Evolutionary conservation across 345 rosid genomes (phyloP).

Genomic region (Leavenworthia alabamica): DNA sequence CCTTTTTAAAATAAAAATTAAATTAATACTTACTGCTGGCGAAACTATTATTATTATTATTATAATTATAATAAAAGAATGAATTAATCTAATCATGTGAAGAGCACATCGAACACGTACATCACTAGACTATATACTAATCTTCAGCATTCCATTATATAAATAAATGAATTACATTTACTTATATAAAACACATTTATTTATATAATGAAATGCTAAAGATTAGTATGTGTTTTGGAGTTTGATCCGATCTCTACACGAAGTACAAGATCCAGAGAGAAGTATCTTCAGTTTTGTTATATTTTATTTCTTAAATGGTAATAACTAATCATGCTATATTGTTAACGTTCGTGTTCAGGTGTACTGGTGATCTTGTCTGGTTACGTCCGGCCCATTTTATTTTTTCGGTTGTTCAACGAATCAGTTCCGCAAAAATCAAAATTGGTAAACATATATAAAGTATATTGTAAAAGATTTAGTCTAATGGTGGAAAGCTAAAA

Average conservation of each 20-base stretch:
- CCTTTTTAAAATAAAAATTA: not conserved
- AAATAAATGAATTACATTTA: too few relatives aligned
- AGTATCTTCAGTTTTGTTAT: not conserved
- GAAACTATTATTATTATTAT: not conserved
- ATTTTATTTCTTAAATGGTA: not conserved
- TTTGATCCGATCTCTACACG: constrained; percentile 15
- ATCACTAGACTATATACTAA: not conserved
- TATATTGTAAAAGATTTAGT: too few relatives aligned
- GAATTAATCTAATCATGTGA: constrained; percentile 16
- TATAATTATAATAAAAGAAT: constrained; percentile 12
- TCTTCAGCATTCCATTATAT: not conserved
- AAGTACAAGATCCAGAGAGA: constrained; percentile 3
- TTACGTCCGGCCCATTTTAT: not conserved
- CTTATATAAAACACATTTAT: too few relatives aligned
- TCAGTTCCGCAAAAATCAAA: not conserved
- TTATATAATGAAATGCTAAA: too few relatives aligned
- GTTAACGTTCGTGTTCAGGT: not conserved
- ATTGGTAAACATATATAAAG: not conserved
- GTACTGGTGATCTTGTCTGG: not conserved
- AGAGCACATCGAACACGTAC: constrained; percentile 4
- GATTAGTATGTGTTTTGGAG: constrained; percentile 5
- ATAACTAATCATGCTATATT: not conserved
- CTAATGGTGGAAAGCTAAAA: not conserved
- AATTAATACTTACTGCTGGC: not conserved
- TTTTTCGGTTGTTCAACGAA: not conserved